These are phyloP conservation scores for Sicyos baderoa DNA, from an alignment of 306 rosid species.

Conservation along the genomic window DNA sequence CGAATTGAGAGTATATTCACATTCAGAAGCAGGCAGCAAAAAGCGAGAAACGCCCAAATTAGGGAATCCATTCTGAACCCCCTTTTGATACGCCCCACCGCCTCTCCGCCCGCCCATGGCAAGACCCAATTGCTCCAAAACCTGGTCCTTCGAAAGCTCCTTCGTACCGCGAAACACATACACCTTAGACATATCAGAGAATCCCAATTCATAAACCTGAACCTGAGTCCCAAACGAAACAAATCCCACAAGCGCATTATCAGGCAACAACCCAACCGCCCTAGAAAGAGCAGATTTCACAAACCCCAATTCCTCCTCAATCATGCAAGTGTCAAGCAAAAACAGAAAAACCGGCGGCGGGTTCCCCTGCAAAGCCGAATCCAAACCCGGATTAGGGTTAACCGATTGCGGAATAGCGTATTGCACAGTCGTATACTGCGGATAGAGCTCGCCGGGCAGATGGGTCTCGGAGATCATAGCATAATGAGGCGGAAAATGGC, in stretches of 20 bases:
- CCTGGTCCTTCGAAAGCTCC: conserved; percentile 68
- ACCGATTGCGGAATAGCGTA: conserved; percentile 40
- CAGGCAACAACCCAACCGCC: conserved; percentile 70
- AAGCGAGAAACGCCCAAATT: conserved; percentile 48
- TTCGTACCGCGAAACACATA: conserved; percentile 73
- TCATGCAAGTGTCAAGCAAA: conserved; percentile 77
- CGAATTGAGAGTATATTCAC: conserved; percentile 74
- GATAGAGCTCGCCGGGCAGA: conserved; percentile 90
- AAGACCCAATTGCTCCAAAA: conserved; percentile 81
- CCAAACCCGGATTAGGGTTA: conserved; percentile 27
- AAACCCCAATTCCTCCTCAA: conserved; percentile 69
- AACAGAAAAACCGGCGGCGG: conserved; percentile 72
- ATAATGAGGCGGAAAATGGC: conserved; percentile 83
- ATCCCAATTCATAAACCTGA: conserved; percentile 89
- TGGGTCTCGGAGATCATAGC: conserved; percentile 70
- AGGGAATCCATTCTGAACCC: conserved; percentile 31
- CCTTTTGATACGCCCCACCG: conserved; percentile 37
- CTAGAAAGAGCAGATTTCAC: conserved; percentile 59
- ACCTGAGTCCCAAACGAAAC: conserved; percentile 88
- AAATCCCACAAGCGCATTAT: conserved; percentile 79
- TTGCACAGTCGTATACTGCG: conserved; percentile 82
- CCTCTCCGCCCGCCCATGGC: conserved; percentile 40
- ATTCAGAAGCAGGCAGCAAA: conserved; percentile 76
- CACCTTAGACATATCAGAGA: conserved; percentile 84
- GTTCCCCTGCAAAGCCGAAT: conserved; percentile 20